Base-by-base conservation (phyloP, 768 basidiomycete genomes). In the Leccinellum albellum region DNA sequence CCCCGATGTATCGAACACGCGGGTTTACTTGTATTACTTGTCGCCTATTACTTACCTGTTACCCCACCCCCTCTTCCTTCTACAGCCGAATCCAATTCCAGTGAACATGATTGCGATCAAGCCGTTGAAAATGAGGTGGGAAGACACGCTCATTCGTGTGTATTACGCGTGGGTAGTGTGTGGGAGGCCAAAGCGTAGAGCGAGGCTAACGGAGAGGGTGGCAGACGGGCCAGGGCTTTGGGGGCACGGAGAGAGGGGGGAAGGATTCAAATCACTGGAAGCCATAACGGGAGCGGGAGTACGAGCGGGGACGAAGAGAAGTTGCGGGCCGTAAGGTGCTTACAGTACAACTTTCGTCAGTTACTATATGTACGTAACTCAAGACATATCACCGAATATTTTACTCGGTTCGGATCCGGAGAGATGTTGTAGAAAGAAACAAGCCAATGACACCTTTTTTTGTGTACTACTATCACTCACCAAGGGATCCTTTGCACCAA, bases 11-110 rank as follows among this genome's bases (percentile, higher is more conserved):
- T n/a, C n/a, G n/a, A n/a, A n/a, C n/a, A n/a, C n/a, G n/a, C n/a
- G n/a, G n/a, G n/a, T n/a, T n/a, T n/a, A n/a, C n/a, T n/a, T n/a
- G n/a, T n/a, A n/a, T n/a, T n/a, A n/a, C n/a, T n/a, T n/a, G n/a
- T n/a, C n/a, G n/a, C n/a, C n/a, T n/a, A n/a, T n/a, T 12, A 2
- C 20, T 21, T 42, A 42, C 20, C 20, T 42, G 40, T 2, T n/a
- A 6, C 17, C 1, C 17, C n/a, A 40, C n/a, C 9, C 9, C 35
- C 37, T n/a, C n/a, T n/a, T n/a, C n/a, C n/a, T n/a, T n/a, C n/a
- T n/a, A 13, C 59, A 90, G 90, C 89, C 89, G 20, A n/a, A n/a
- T n/a, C n/a, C n/a, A n/a, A 85, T 91, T 47, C 82, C 86, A 0
- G 73, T 91, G n/a, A 76, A 82, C 5, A 84, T 89, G 62, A 79